Evolutionary conservation across 1,284 basidiomycete genomes (phyloP).

Genomic region (Peniophora sp.): DNA sequence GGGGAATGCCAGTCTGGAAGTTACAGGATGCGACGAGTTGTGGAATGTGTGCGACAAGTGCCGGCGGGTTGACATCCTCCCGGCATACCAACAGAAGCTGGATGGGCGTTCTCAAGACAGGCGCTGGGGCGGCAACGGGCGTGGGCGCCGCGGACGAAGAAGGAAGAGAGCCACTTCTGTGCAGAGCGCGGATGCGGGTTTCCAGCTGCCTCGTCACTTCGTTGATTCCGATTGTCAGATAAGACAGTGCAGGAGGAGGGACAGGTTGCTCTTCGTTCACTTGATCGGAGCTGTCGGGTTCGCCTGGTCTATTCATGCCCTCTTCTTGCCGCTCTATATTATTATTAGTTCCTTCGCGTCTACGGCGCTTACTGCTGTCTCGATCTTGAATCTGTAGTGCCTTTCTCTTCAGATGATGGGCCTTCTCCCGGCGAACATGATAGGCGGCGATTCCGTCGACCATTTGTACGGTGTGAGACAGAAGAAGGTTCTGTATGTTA

Average conservation of each 20-base stretch:
- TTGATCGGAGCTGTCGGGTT: too few species aligned
- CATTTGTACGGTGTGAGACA: conserved; percentile 40
- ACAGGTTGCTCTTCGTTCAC: neutral
- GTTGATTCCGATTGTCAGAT: conserved; percentile 71
- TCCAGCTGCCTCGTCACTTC: conserved; percentile 74
- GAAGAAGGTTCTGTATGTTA: conserved; percentile 52
- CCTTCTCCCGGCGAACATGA: conserved; percentile 24
- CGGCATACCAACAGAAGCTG: conserved; percentile 60
- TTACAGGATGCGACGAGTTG: conserved; percentile 70
- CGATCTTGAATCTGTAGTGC: conserved; percentile 8
- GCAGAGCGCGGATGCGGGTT: conserved; percentile 34
- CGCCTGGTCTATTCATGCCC: too few species aligned
- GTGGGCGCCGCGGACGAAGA: neutral
- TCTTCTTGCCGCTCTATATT: too few species aligned
- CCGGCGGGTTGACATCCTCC: conserved; percentile 64
- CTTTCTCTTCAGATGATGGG: conserved; percentile 29
- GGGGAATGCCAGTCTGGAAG: conserved; percentile 21
- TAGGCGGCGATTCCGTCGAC: conserved; percentile 44
- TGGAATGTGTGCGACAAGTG: conserved; percentile 65
- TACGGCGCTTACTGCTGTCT: conserved; percentile 3
- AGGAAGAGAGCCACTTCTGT: conserved; percentile 12
- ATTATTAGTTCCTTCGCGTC: neutral
- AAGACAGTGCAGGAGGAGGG: conserved; percentile 35
- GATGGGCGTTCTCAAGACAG: conserved; percentile 14
- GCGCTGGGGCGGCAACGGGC: neutral